phyloP scores from a whole-genome alignment of 495 filamentous ascomycete genomes.

The Diplogelasinospora grovesii region DNA sequence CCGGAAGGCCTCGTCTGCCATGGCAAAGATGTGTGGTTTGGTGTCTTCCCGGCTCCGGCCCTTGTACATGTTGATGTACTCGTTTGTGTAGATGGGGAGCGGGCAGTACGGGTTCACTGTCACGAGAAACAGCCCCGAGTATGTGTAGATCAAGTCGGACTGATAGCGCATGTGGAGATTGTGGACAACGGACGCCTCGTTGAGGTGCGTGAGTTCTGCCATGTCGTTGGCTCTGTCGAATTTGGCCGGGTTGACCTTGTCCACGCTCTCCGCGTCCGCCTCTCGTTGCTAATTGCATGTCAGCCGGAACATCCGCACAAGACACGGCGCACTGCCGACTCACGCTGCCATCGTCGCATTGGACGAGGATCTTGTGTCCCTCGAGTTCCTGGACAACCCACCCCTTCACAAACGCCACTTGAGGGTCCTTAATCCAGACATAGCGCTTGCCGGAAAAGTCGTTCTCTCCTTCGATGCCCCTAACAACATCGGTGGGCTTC shows the following conservation, averaged over 20 bases:
- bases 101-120: constrained; percentile 96
- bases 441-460: constrained; percentile 99
- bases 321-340: constrained; percentile 18
- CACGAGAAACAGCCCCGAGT: constrained; percentile 94
- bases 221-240: constrained; percentile 99
- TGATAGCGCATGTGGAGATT: constrained; percentile 93
- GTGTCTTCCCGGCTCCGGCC: constrained; percentile 85
- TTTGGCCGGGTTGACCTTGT: constrained; percentile 98
- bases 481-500: constrained; percentile 58
- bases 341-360: constrained; percentile 92
- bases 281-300: constrained; percentile 65
- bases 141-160: constrained; percentile 96
- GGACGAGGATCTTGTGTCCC: constrained; percentile 64
- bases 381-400: constrained; percentile 79
- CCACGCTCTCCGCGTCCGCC: constrained; percentile 75
- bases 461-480: constrained; percentile 84
- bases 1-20: constrained; percentile 96
- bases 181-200: constrained; percentile 96
- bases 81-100: constrained; percentile 91
- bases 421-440: constrained; percentile 87
- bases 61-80: constrained; percentile 96
- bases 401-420: constrained; percentile 83
- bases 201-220: constrained; percentile 96
- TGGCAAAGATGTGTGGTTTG: constrained; percentile 95
- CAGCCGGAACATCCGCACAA: constrained; percentile 5